phyloP scores from a whole-genome alignment of 2,329 filamentous ascomycete genomes.

The Trichophyton simii region DNA sequence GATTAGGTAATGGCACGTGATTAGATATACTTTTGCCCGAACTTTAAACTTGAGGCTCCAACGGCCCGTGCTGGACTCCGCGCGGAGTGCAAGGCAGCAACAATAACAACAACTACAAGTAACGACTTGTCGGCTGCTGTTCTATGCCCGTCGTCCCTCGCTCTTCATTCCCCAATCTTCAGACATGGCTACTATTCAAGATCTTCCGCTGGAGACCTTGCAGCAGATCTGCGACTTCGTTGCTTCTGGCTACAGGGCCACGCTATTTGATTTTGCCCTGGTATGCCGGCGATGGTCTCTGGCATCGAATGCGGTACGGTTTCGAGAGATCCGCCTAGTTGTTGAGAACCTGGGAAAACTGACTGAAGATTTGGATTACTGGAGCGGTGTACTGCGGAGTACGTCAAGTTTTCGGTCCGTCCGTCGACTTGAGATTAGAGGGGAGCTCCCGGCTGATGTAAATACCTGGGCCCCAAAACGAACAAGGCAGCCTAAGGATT shows the following conservation, averaged over 20 bases:
- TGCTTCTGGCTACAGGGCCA: background rate
- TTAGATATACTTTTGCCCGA: no score
- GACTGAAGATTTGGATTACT: background rate
- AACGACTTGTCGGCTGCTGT: no score
- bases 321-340: background rate
- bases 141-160: no score
- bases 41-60: no score
- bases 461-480: background rate
- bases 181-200: background rate
- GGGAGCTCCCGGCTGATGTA: background rate
- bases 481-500: background rate
- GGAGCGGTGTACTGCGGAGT: background rate
- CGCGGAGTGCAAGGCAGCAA: no score
- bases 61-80: no score
- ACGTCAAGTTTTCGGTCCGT: background rate
- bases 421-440: background rate
- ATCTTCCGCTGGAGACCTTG: background rate
- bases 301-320: constrained; percentile 1
- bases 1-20: no score
- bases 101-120: no score
- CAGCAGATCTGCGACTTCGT: constrained; percentile 2
- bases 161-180: background rate
- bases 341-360: background rate
- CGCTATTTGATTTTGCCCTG: background rate
- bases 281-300: background rate